These are phyloP conservation scores for Mycosphaerelloides madeirae DNA, from an alignment of 2,329 filamentous ascomycete species.

Conservation along the genomic window DNA sequence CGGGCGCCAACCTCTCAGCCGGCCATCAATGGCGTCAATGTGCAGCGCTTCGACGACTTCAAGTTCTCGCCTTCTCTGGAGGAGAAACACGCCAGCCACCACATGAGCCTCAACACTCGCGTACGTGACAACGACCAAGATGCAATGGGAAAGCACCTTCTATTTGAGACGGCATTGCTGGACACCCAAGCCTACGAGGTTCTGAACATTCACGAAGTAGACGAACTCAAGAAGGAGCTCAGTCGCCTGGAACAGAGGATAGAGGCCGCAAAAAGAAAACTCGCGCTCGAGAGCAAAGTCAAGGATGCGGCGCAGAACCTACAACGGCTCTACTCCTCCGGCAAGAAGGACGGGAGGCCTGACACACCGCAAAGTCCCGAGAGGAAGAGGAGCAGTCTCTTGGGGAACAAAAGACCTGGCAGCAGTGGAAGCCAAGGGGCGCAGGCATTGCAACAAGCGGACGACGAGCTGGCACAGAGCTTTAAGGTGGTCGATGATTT, in stretches of 20 bases:
- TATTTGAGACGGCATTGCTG: slow-evolving; percentile 87
- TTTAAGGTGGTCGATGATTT: slow-evolving; percentile 82
- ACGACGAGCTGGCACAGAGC: slow-evolving; percentile 68
- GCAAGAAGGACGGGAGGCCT: slow-evolving; percentile 46
- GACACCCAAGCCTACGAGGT: slow-evolving; percentile 85
- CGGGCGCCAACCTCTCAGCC: slow-evolving; percentile 5
- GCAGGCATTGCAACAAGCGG: slow-evolving; percentile 50
- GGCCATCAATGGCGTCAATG: slow-evolving; percentile 7
- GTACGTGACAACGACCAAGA: slow-evolving; percentile 37
- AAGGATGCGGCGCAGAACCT: slow-evolving; percentile 88
- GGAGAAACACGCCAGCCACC: slow-evolving; percentile 21
- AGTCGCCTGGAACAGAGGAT: slow-evolving; percentile 69
- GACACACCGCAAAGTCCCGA: slow-evolving; percentile 43
- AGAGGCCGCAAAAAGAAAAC: slow-evolving; percentile 73
- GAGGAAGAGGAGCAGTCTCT: slow-evolving; percentile 49
- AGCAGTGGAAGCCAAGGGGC: slow-evolving; percentile 44
- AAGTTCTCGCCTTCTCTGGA: slow-evolving; percentile 21
- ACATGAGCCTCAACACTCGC: slow-evolving; percentile 27
- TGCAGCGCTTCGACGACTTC: slow-evolving; percentile 18
- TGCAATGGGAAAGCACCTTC: slow-evolving; percentile 75
- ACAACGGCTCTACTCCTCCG: slow-evolving; percentile 68
- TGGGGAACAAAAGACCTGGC: slow-evolving; percentile 23
- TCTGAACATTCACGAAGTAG: slow-evolving; percentile 85
- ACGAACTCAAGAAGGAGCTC: slow-evolving; percentile 83
- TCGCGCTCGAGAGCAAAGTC: slow-evolving; percentile 87